Evolutionary conservation across 176 grass and related monocot genomes (phyloP), one percentile per base, ranked within the genome.

Genomic region (Metroxylon sagu): DNA sequence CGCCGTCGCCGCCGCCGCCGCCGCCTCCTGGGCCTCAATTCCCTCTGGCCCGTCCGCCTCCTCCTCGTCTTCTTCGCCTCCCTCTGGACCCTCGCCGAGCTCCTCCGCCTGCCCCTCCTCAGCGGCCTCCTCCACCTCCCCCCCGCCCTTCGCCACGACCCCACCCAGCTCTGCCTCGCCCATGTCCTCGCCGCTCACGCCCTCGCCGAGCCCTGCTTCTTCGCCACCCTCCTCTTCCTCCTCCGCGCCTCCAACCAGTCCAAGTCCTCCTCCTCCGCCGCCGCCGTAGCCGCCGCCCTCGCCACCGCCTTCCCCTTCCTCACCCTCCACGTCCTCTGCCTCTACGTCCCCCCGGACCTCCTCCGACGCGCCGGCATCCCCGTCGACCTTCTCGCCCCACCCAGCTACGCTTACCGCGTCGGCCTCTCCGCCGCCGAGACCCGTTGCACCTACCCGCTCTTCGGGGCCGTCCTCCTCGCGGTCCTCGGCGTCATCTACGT

Each of bases 121-220:
- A 53, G 58, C 25, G 30, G 50, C 0, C 49, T 3, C 60, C 18
- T 65, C 3, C 18, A 27, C 48, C 60, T 27, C 3, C 29, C 23
- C 29, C 79, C 29, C 28, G 67, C 69, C 6, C 58, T 50, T 60
- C 31, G 71, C 60, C 59, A 68, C 18, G 75, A 66, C 66, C 53
- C 70, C 29, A 66, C 60, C 4, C 62, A 70, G 66, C 66, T 71
- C 12, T 54, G 75, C 23, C 16, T 28, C 12, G 61, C 72, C 3
- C 66, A 81, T 19, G 72, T 59, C 54, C 31, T 76, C 60, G 79
- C 79, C 29, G 79, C 72, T 1, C 72, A 81, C 48, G 72, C 66
- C 60, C 39, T 76, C 54, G 79, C 79, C 25, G 79, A 81, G 66
- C 72, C 72, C 3, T 60, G 66, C 48, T 60, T 82, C 49, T 72